Percentiles rank a stretch among this genome's conserved stretches.
These are phyloP conservation scores for Sinapis alba DNA, from an alignment of 441 rosid genomes.

Conservation along the genomic window DNA sequence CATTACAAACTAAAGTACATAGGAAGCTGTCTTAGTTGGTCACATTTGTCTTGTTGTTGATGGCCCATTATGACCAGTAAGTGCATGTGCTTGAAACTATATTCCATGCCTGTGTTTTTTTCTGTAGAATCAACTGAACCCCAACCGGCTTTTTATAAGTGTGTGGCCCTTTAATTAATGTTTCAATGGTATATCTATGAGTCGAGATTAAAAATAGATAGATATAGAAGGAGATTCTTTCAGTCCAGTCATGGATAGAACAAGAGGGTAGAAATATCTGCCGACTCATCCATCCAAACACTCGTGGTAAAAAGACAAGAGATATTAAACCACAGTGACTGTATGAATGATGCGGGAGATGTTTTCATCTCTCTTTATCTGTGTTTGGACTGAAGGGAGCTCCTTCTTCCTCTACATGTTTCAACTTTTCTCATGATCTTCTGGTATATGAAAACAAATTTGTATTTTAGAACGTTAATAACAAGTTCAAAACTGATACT, in stretches of 20 bases:
- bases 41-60: slow-evolving; percentile 29
- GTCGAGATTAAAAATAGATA: neutral
- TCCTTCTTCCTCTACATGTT: slow-evolving; percentile 52
- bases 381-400: slow-evolving; percentile 99
- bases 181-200: neutral
- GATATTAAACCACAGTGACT: slow-evolving; percentile 54
- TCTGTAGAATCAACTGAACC: slow-evolving; percentile 3
- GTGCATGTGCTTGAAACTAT: slow-evolving; percentile 22
- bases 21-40: slow-evolving; percentile 20
- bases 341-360: slow-evolving; percentile 98
- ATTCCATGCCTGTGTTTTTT: slow-evolving; percentile 11
- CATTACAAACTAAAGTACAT: slow-evolving; percentile 29
- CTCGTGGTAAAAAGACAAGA: slow-evolving; percentile 41
- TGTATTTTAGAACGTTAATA: neutral
- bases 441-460: neutral
- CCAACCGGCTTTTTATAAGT: neutral
- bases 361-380: slow-evolving; percentile 60
- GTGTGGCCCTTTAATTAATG: slow-evolving; percentile 1
- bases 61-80: slow-evolving; percentile 25
- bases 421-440: neutral
- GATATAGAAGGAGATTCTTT: slow-evolving; percentile 69
- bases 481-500: neutral
- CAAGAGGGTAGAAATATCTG: slow-evolving; percentile 73
- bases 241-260: slow-evolving; percentile 79
- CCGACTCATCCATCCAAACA: slow-evolving; percentile 96